Conservation (phyloP, 129 eudicot species). For the Deinandra increscens region DNA sequence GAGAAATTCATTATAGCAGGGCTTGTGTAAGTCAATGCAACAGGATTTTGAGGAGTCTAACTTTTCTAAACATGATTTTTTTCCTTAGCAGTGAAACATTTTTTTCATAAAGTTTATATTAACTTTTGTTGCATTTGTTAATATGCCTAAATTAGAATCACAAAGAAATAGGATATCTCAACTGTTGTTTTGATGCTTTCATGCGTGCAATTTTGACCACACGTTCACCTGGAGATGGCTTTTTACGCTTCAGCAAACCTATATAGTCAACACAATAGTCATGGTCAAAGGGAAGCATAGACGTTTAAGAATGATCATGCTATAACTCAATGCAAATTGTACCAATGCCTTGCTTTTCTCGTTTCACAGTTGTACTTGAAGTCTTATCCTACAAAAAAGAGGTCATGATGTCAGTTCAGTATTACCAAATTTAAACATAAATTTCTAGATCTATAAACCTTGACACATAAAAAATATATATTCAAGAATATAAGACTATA, state of each 20-base stretch:
- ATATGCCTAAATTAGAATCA: conserved; percentile 1
- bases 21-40: conserved; percentile 10
- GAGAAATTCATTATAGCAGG: conserved; percentile 20
- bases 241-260: conserved; percentile 83
- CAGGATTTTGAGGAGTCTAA: neutral
- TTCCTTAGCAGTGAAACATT: conserved; percentile 6
- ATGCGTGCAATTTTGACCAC: conserved; percentile 56
- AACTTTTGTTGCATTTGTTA: conserved; percentile 3
- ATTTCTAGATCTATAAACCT: neutral
- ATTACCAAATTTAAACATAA: conserved; percentile 11
- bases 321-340: conserved; percentile 23
- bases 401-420: neutral
- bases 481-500: conserved; percentile 23
- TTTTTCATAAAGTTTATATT: neutral
- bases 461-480: neutral
- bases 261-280: conserved; percentile 7
- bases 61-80: conserved; percentile 3
- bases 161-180: conserved; percentile 40
- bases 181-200: conserved; percentile 66
- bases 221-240: conserved; percentile 61
- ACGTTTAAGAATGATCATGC: neutral
- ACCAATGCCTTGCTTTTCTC: conserved; percentile 87
- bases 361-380: conserved; percentile 45
- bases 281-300: conserved; percentile 11
- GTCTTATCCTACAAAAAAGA: conserved; percentile 64